These are phyloP conservation scores for Silene uniflora DNA, from an alignment of 148 eudicot genomes.

Conservation along the genomic window DNA sequence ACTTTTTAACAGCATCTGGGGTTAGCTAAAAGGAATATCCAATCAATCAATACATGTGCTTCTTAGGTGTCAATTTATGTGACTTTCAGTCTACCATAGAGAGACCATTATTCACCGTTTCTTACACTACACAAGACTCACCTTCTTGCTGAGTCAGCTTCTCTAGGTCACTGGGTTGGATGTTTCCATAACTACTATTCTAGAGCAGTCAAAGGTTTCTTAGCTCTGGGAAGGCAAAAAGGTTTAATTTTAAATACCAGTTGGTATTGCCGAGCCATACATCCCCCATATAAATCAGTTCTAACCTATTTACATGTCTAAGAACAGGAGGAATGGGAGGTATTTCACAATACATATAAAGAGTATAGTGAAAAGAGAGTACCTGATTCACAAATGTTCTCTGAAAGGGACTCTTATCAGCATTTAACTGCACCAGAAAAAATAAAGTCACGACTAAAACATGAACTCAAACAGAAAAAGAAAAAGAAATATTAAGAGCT, in stretches of 20 bases:
- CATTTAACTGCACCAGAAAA: conserved; percentile 73
- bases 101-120: not conserved
- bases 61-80: not conserved
- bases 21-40: not conserved
- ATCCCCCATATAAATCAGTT: not conserved
- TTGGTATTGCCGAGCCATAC: not conserved
- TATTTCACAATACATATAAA: not conserved
- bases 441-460: conserved; percentile 7
- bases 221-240: not conserved
- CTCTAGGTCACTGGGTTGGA: not conserved
- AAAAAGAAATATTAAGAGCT: not conserved
- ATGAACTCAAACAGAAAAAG: not conserved
- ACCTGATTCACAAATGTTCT: conserved; percentile 98
- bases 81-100: not conserved
- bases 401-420: conserved; percentile 95
- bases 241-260: not conserved
- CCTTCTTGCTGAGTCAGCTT: not conserved
- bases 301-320: not conserved
- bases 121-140: not conserved
- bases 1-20: not conserved
- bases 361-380: conserved; percentile 11
- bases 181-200: not conserved
- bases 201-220: not conserved
- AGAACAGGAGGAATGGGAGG: not conserved
- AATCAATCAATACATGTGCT: not conserved